Percentiles rank a stretch among this genome's conserved stretches.
These are phyloP conservation scores for Oligophagozyma castellii DNA, from an alignment of 1,139 yeast species.

Conservation along the genomic window DNA sequence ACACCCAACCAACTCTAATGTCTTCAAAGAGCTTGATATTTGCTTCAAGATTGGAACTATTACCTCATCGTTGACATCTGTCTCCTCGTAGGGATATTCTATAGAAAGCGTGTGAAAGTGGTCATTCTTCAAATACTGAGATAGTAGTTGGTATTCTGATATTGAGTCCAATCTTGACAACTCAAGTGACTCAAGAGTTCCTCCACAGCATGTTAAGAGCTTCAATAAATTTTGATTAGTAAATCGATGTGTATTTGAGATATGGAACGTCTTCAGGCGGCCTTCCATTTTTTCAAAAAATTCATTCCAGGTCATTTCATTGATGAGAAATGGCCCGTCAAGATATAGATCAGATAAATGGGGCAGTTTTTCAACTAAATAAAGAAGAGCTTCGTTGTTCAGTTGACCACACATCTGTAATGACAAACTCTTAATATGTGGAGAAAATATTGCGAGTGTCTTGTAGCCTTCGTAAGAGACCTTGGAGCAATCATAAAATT, in stretches of 20 bases:
- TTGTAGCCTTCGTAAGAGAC: constrained; percentile 52
- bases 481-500: constrained; percentile 88
- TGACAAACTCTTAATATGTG: constrained; percentile 50
- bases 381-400: constrained; percentile 59
- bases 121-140: constrained; percentile 40
- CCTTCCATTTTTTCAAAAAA: constrained; percentile 44
- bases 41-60: constrained; percentile 48
- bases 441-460: constrained; percentile 68
- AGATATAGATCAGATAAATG: constrained; percentile 40
- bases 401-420: constrained; percentile 89
- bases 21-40: constrained; percentile 46
- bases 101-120: constrained; percentile 45
- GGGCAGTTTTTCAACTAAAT: constrained; percentile 45
- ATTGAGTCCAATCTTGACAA: constrained; percentile 65
- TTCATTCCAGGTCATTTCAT: constrained; percentile 60
- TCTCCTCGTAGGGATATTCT: constrained; percentile 52
- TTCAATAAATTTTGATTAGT: constrained; percentile 50
- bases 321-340: constrained; percentile 82
- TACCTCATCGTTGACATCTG: constrained; percentile 58
- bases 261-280: constrained; percentile 39
- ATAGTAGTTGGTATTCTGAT: constrained; percentile 44
- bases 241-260: constrained; percentile 76
- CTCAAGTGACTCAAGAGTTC: constrained; percentile 34
- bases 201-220: constrained; percentile 50
- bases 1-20: constrained; percentile 60